These are phyloP conservation scores for Puccinia coronata DNA, from an alignment of 1,284 basidiomycete species.

Conservation along the genomic window DNA sequence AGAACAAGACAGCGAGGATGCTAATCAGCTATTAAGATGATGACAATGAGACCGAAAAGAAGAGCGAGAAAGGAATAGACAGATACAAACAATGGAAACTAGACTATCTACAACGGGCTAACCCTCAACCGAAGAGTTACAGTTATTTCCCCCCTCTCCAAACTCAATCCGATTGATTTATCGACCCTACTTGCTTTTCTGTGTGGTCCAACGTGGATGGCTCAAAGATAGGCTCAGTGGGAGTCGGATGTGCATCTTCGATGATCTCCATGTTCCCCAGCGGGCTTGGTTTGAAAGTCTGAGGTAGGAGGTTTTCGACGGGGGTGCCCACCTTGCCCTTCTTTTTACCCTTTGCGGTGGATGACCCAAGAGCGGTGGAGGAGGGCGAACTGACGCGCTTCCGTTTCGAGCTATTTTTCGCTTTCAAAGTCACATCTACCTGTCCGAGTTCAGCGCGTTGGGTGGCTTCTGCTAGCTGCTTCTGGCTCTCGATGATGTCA, in stretches of 20 bases:
- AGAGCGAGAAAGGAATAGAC: too few relatives aligned
- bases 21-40: too few relatives aligned
- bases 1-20: too few relatives aligned
- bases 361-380: neutral
- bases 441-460: conserved; percentile 13
- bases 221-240: neutral
- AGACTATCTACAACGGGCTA: too few relatives aligned
- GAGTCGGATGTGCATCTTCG: neutral
- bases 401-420: conserved; percentile 22
- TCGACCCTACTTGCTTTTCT: too few relatives aligned
- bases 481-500: conserved; percentile 23
- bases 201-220: too few relatives aligned
- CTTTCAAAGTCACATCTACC: neutral
- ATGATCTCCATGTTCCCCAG: conserved; percentile 29
- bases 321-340: conserved; percentile 11
- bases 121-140: too few relatives aligned
- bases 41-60: too few relatives aligned
- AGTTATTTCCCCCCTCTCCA: too few relatives aligned
- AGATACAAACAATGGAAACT: too few relatives aligned
- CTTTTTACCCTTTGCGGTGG: conserved; percentile 26
- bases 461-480: neutral
- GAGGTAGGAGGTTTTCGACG: neutral
- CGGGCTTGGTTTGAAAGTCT: conserved; percentile 40
- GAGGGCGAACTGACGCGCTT: conserved; percentile 18
- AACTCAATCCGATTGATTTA: too few relatives aligned